phyloP scores from a whole-genome alignment of 129 eudicot species.

The Apium graveolens region DNA sequence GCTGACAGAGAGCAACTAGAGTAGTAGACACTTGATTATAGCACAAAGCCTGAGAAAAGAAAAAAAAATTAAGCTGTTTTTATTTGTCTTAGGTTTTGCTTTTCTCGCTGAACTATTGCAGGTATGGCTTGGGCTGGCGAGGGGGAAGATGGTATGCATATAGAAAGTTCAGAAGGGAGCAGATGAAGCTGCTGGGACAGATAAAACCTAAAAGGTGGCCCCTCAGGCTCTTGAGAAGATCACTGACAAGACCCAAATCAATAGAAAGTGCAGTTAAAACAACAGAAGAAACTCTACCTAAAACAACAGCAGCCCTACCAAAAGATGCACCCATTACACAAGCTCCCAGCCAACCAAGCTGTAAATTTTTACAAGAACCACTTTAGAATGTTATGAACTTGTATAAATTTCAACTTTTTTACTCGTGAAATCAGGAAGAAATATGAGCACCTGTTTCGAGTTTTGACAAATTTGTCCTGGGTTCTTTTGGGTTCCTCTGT shows the following conservation, averaged over 20 bases:
- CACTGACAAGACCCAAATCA: constrained; percentile 32
- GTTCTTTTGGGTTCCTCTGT: background rate
- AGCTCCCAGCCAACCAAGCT: background rate
- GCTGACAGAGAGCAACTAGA: background rate
- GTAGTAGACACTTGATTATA: background rate
- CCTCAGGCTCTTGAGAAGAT: constrained; percentile 52
- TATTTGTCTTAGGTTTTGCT: no score
- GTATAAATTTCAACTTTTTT: background rate
- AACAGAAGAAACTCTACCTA: background rate
- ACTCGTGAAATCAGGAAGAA: constrained; percentile 2
- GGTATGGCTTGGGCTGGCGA: constrained; percentile 89
- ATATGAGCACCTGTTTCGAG: background rate
- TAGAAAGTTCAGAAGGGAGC: constrained; percentile 75
- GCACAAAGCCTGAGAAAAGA: background rate
- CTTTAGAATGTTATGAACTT: background rate
- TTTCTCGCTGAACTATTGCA: constrained; percentile 19
- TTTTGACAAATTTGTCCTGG: background rate
- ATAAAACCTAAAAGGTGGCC: constrained; percentile 74
- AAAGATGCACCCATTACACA: constrained; percentile 15
- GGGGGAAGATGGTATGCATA: constrained; percentile 89
- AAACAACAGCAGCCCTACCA: constrained; percentile 22
- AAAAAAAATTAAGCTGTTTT: background rate
- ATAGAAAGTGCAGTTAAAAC: constrained; percentile 35
- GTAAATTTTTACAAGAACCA: background rate
- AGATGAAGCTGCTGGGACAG: constrained; percentile 78